Evolutionary conservation across 441 rosid species (phyloP).

Genomic region (Populus hybrid): DNA sequence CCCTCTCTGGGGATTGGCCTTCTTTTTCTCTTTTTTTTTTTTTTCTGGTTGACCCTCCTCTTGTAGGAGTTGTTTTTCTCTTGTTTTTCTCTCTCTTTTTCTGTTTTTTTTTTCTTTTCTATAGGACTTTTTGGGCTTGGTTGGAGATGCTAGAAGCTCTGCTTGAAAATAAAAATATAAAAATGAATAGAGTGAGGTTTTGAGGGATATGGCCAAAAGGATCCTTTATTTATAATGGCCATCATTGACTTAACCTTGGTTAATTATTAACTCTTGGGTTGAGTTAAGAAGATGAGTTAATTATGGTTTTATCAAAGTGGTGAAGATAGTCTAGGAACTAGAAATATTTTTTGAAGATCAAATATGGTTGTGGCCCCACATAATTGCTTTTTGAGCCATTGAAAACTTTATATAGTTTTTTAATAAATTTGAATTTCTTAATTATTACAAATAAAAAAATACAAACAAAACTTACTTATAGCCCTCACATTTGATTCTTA

Average conservation of each 20-base stretch:
- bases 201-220: background rate
- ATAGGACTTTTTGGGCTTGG: background rate
- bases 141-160: background rate
- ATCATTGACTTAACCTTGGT: slow-evolving; percentile 30
- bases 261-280: slow-evolving; percentile 25
- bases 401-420: too few relatives aligned
- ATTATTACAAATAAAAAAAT: too few relatives aligned
- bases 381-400: background rate
- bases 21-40: background rate
- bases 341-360: background rate
- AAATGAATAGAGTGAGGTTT: background rate
- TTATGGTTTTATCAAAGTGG: background rate
- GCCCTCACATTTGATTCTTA: too few relatives aligned
- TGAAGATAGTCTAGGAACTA: background rate
- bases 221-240: slow-evolving; percentile 26
- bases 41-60: background rate
- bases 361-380: background rate
- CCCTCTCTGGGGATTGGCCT: background rate
- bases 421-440: too few relatives aligned
- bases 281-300: slow-evolving; percentile 16
- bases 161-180: too few relatives aligned
- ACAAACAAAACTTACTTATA: background rate
- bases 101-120: background rate
- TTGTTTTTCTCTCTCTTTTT: background rate
- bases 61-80: too few relatives aligned